phyloP scores from a whole-genome alignment of 371 early-diverging fungal genomes.

The Syncephalastrum contaminatum region DNA sequence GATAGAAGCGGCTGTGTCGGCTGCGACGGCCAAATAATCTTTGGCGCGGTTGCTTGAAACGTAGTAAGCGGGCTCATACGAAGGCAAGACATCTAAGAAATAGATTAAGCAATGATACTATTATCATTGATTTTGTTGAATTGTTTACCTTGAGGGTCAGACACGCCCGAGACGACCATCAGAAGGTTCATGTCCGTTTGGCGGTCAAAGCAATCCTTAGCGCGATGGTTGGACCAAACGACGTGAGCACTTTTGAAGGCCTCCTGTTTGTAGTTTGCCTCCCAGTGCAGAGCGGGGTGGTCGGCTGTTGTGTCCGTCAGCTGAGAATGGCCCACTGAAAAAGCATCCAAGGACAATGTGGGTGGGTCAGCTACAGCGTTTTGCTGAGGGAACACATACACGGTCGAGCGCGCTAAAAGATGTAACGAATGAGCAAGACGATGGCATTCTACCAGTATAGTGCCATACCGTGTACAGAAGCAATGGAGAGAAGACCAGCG shows the following conservation, averaged over 20 bases:
- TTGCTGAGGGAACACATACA: no score
- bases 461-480: no score
- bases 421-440: no score
- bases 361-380: slow-evolving; percentile 1
- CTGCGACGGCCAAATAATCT: slow-evolving; percentile 26
- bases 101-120: neutral
- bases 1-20: slow-evolving; percentile 15
- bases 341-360: slow-evolving; percentile 22
- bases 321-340: slow-evolving; percentile 21
- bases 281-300: slow-evolving; percentile 21
- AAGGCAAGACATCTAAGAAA: slow-evolving; percentile 17
- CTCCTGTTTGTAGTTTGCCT: slow-evolving; percentile 11
- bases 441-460: no score
- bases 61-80: slow-evolving; percentile 31
- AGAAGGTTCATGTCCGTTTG: slow-evolving; percentile 13
- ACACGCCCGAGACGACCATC: slow-evolving; percentile 17
- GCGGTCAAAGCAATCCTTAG: slow-evolving; percentile 17
- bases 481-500: no score
- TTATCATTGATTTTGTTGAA: neutral
- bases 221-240: slow-evolving; percentile 15
- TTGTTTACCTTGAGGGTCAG: slow-evolving; percentile 16
- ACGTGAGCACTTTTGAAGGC: slow-evolving; percentile 12
- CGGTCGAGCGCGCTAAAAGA: no score
- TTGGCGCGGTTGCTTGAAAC: slow-evolving; percentile 32
- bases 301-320: slow-evolving; percentile 15